phyloP scores from a whole-genome alignment of 2,329 filamentous ascomycete species.

The Lachnellula willkommii region DNA sequence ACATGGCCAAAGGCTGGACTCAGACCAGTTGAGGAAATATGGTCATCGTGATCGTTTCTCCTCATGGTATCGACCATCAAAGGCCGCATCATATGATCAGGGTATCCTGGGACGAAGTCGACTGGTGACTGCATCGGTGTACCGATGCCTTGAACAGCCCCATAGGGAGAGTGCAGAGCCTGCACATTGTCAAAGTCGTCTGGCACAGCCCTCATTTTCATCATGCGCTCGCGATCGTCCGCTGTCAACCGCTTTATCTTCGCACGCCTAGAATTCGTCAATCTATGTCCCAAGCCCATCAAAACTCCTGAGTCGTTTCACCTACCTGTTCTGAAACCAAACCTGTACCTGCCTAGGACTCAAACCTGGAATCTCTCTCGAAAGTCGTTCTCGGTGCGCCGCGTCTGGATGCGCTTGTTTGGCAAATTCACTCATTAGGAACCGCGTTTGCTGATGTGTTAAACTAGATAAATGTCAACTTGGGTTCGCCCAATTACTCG shows the following conservation, averaged over 20 bases:
- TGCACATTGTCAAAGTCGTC: conserved; percentile 67
- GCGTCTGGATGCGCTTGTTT: conserved; percentile 93
- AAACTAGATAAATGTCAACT: conserved; percentile 53
- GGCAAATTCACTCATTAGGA: conserved; percentile 94
- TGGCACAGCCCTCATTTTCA: conserved; percentile 66
- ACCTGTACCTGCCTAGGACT: conserved; percentile 93
- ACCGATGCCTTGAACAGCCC: conserved; percentile 40
- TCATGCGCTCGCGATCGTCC: conserved; percentile 66
- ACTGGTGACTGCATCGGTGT: conserved; percentile 31
- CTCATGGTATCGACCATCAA: conserved; percentile 64
- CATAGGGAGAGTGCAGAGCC: conserved; percentile 62
- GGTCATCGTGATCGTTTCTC: conserved; percentile 57
- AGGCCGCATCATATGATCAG: conserved; percentile 53
- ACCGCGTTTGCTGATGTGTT: conserved; percentile 94
- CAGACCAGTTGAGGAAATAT: conserved; percentile 61
- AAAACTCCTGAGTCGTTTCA: conserved; percentile 6
- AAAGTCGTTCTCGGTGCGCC: conserved; percentile 79
- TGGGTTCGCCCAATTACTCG: neutral
- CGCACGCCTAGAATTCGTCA: conserved; percentile 47
- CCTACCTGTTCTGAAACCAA: conserved; percentile 96
- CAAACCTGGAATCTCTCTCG: conserved; percentile 83
- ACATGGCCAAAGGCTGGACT: conserved; percentile 64
- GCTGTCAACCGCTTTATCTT: conserved; percentile 67
- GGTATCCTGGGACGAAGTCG: conserved; percentile 42
- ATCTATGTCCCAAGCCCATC: neutral